Evolutionary conservation across 2,329 filamentous ascomycete species (phyloP), one percentile per base, ranked within the genome.

Genomic region (Pseudocercospora vitis): DNA sequence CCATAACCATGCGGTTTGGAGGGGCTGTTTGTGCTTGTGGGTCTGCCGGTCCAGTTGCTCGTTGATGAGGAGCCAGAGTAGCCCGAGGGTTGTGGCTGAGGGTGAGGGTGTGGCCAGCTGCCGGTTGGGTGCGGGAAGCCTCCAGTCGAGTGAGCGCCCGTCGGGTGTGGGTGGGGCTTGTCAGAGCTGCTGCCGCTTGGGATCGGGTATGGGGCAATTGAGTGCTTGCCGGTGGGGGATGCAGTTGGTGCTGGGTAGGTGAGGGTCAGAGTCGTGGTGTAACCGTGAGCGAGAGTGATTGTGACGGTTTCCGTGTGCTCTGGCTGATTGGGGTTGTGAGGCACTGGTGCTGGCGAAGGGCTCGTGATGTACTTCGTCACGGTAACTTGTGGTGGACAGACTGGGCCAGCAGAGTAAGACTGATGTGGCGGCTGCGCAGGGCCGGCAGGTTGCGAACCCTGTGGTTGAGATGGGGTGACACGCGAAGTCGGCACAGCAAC

Each of bases 301-400:
- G 51, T 53, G 45, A 53, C 23, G 28, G 51, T 53, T 29, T 53
- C 48, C 7, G 51, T 53, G 7, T 46, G 48, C 35, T 32, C n/a
- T 7, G 42, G 18, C n/a, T 42, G 37, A 6, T 4, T 40, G 11
- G 35, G 35, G 16, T 40, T 14, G 12, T 40, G 16, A 12, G 35
- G 35, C 35, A 42, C 26, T 8, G 51, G 35, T 21, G 4, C 19
- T 21, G 33, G 16, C 21, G 51, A 48, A 4, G 51, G 51, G 23
- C 14, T 19, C 3, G 45, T 49, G 7, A 53, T 16, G 4, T 46
- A 48, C 8, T 48, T 29, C 8, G 51, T 53, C 7, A 53, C 45
- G 0, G 51, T 53, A 9, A 39, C 51, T 16, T 49, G 51, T 9
- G 44, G 45, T 21, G 51, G 45, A 18, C 51, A 42, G 37, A 53